Conservation (phyloP, 2,329 filamentous ascomycete species). For the Colletotrichum lupini region DNA sequence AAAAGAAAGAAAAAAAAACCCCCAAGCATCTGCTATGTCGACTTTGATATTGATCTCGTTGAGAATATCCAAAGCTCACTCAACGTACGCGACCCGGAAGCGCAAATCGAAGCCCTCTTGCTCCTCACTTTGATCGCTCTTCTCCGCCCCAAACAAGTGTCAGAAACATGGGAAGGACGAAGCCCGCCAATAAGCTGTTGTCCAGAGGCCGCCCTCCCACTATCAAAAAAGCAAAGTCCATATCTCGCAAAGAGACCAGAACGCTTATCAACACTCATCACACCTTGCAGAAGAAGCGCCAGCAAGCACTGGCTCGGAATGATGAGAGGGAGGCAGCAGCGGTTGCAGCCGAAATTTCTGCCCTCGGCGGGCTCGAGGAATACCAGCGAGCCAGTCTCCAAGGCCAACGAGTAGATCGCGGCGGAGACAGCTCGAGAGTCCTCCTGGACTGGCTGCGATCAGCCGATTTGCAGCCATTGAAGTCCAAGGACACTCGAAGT, state of each 20-base stretch:
- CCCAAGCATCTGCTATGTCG: not conserved
- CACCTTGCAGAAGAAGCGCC: constrained; percentile 70
- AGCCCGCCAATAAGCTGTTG: constrained; percentile 40
- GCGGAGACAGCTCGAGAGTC: constrained; percentile 74
- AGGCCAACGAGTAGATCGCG: constrained; percentile 73
- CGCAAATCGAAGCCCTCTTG: not conserved
- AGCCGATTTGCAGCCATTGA: constrained; percentile 40
- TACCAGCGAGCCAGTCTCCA: constrained; percentile 78
- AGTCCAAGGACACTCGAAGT: not conserved
- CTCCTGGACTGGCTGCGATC: constrained; percentile 71
- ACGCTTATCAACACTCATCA: constrained; percentile 74
- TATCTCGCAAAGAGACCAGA: constrained; percentile 73
- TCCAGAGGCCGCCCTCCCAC: constrained; percentile 68
- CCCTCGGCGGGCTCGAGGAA: constrained; percentile 68
- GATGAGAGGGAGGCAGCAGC: constrained; percentile 62
- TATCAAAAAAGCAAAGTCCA: constrained; percentile 62
- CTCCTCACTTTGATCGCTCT: too few relatives aligned
- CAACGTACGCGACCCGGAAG: not conserved
- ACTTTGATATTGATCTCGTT: not conserved
- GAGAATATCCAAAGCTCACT: not conserved
- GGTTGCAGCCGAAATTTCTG: constrained; percentile 64
- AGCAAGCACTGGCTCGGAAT: constrained; percentile 61
- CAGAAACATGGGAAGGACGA: constrained; percentile 28
- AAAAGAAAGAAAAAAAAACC: not conserved
- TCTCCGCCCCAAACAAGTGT: too few relatives aligned